Evolutionary conservation across 1,139 yeast genomes (phyloP).

Genomic region (Chernovozyma sophiae-reginae): DNA sequence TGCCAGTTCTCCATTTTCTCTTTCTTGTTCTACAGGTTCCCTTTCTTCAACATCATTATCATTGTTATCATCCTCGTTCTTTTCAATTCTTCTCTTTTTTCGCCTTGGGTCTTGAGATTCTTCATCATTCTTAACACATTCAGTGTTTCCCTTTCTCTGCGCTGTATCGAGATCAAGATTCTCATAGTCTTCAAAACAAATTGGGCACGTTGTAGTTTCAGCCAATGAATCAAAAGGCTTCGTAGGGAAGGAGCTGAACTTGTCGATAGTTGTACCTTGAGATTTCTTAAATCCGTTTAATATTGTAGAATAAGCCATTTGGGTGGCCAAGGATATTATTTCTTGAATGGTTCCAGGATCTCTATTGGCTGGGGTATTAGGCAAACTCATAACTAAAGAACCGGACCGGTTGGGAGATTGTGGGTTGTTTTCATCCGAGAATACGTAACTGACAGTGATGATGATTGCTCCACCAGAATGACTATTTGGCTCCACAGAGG

Average conservation of each 20-base stretch:
- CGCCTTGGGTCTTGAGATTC: not conserved
- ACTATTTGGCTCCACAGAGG: not conserved
- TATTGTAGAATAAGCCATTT: conserved; percentile 62
- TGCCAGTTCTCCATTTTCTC: no score
- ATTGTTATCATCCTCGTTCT: not conserved
- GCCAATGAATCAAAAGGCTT: conserved; percentile 24
- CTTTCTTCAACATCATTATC: no score
- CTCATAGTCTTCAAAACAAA: conserved; percentile 58
- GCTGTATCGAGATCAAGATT: not conserved
- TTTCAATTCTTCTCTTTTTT: not conserved
- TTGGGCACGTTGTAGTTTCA: conserved; percentile 41
- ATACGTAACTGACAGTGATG: conserved; percentile 44
- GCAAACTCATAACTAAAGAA: conserved; percentile 56
- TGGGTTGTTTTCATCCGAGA: conserved; percentile 41
- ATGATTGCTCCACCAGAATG: conserved; percentile 25
- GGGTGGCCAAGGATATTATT: conserved; percentile 63
- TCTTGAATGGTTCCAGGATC: conserved; percentile 52
- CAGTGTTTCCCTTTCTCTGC: conserved; percentile 13
- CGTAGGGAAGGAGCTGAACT: conserved; percentile 47
- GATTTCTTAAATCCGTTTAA: conserved; percentile 39
- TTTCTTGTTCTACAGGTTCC: no score
- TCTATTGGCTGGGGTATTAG: conserved; percentile 56
- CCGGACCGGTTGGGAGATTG: conserved; percentile 46
- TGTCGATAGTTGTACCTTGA: conserved; percentile 49
- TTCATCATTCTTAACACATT: conserved; percentile 9